These are phyloP conservation scores for Scenedesmus sp. DNA, from an alignment of 163 green algal genomes.

Conservation along the genomic window DNA sequence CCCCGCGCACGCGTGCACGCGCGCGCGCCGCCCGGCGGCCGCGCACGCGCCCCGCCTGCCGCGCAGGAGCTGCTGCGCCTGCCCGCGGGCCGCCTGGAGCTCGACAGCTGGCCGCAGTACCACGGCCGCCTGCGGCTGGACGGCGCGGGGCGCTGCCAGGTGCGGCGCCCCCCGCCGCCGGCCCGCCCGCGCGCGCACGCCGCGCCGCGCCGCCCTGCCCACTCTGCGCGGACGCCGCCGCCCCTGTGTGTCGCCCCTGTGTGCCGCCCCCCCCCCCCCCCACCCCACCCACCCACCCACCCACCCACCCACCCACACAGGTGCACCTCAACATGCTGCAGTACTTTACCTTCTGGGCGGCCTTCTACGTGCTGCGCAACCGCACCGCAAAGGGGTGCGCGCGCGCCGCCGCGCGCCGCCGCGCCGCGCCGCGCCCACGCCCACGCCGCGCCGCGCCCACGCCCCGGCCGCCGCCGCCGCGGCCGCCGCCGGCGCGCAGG, in stretches of 20 bases:
- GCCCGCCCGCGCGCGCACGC: too few relatives aligned
- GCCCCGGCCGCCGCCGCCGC: too few relatives aligned
- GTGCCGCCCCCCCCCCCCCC: too few relatives aligned
- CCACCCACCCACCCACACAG: conserved; percentile 38
- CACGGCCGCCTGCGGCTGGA: conserved; percentile 48
- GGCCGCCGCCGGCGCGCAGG: too few relatives aligned
- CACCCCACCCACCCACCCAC: too few relatives aligned
- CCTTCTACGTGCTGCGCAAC: conserved; percentile 81
- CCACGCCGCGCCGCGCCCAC: too few relatives aligned
- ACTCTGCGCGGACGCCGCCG: too few relatives aligned
- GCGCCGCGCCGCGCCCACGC: too few relatives aligned
- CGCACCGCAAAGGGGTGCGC: conserved; percentile 6
- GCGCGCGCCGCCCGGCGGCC: not conserved
- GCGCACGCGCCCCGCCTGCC: not conserved
- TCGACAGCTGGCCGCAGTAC: conserved; percentile 86
- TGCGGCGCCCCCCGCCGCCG: conserved; percentile 15
- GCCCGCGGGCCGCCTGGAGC: conserved; percentile 56
- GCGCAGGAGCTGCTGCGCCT: conserved; percentile 73
- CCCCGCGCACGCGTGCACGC: not conserved
- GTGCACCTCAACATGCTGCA: conserved; percentile 75
- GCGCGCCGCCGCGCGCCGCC: not conserved
- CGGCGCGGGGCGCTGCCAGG: conserved; percentile 49
- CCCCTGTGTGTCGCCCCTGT: too few relatives aligned
- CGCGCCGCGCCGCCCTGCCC: too few relatives aligned
- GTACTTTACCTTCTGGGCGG: conserved; percentile 86